Conservation (phyloP, 768 basidiomycete genomes). For the Kwoniella shandongensis region DNA sequence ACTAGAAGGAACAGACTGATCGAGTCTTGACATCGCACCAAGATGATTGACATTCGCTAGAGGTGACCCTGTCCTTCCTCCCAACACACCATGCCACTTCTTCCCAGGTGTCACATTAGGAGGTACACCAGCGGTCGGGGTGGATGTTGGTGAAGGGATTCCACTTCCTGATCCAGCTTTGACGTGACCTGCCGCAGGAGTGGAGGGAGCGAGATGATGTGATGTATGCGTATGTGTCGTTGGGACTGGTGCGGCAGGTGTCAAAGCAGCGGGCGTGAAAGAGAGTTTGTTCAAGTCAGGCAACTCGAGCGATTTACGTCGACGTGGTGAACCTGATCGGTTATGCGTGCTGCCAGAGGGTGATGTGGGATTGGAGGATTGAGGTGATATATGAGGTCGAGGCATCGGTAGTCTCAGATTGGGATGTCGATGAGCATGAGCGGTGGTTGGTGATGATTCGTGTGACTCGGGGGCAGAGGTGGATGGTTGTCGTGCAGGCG, state of each 20-base stretch:
- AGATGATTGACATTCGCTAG: constrained; percentile 26
- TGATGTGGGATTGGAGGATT: constrained; percentile 45
- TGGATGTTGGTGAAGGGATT: not conserved
- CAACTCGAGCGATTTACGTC: constrained; percentile 52
- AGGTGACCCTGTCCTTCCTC: constrained; percentile 32
- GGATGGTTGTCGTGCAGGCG: constrained; percentile 1
- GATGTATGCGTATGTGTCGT: constrained; percentile 36
- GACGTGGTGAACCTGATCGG: constrained; percentile 39
- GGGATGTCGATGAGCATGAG: constrained; percentile 14
- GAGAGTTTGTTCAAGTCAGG: constrained; percentile 52
- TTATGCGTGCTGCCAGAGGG: constrained; percentile 29
- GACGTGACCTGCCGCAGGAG: constrained; percentile 6
- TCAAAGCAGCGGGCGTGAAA: constrained; percentile 47
- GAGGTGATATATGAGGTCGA: constrained; percentile 35
- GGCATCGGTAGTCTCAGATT: constrained; percentile 46
- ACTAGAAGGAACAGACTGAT: constrained; percentile 11
- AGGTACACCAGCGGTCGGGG: not conserved
- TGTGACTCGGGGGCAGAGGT: constrained; percentile 2
- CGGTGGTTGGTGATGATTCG: constrained; percentile 1
- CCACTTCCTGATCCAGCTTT: not conserved
- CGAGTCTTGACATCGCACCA: constrained; percentile 36
- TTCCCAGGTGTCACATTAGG: constrained; percentile 3
- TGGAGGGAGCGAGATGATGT: constrained; percentile 29
- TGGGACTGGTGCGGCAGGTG: constrained; percentile 40
- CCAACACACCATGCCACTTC: constrained; percentile 40